These are phyloP conservation scores for Hygrophila difformis DNA, from an alignment of 257 asterid genomes.

Conservation along the genomic window DNA sequence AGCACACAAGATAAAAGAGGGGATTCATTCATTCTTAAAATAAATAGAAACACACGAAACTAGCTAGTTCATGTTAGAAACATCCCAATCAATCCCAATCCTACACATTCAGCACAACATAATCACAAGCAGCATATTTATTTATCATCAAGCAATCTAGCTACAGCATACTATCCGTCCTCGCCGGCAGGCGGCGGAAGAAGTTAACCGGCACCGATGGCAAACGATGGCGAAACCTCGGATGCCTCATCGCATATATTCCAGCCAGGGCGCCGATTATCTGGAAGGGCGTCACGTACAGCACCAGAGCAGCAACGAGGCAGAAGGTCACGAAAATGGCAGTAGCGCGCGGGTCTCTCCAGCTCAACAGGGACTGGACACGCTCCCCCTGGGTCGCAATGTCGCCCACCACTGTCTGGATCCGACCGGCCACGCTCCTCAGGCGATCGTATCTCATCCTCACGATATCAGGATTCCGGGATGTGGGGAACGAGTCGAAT, in stretches of 20 bases:
- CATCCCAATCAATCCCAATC: no score
- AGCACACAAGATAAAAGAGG: no score
- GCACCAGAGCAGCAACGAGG: constrained; percentile 52
- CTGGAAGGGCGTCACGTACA: constrained; percentile 84
- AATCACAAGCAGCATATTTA: no score
- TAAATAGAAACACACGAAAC: no score
- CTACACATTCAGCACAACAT: no score
- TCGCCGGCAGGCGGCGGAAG: constrained; percentile 73
- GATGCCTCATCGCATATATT: constrained; percentile 80
- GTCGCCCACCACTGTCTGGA: constrained; percentile 88
- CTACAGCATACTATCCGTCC: constrained; percentile 70
- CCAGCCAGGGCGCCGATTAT: constrained; percentile 63
- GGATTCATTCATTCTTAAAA: no score
- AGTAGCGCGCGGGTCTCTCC: constrained; percentile 91
- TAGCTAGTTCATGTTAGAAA: no score
- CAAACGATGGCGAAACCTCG: constrained; percentile 66
- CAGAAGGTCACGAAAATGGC: constrained; percentile 74
- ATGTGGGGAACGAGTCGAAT: constrained; percentile 71
- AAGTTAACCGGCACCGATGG: constrained; percentile 73
- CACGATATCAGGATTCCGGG: constrained; percentile 62
- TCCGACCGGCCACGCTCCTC: constrained; percentile 80
- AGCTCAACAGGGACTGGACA: constrained; percentile 60
- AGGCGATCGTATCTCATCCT: constrained; percentile 79
- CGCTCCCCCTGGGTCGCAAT: constrained; percentile 80
- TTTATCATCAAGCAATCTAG: no score